phyloP scores from a whole-genome alignment of 164 flowering plant genomes.

The Macadamia integrifolia region DNA sequence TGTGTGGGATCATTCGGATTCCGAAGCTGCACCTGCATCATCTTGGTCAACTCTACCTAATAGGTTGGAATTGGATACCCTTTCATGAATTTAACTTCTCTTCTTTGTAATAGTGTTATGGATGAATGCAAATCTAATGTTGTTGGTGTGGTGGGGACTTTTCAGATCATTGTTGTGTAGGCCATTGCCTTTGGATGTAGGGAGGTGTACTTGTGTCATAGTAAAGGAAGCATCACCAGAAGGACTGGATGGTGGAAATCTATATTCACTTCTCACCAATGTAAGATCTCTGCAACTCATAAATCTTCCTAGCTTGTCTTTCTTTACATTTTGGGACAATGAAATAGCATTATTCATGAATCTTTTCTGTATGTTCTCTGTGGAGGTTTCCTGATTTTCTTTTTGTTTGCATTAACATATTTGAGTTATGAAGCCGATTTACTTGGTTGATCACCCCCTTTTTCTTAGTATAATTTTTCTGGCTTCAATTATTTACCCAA shows the following conservation, averaged over 20 bases:
- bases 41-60: constrained; percentile 91
- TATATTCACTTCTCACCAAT: constrained; percentile 76
- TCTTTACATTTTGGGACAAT: too few relatives aligned
- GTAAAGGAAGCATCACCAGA: constrained; percentile 58
- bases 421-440: too few relatives aligned
- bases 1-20: constrained; percentile 85
- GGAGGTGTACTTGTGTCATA: constrained; percentile 84
- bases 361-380: not conserved
- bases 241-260: constrained; percentile 48
- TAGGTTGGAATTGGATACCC: constrained; percentile 41
- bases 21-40: constrained; percentile 94
- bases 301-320: not conserved
- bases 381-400: not conserved
- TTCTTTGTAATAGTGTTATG: not conserved
- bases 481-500: too few relatives aligned
- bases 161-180: constrained; percentile 78
- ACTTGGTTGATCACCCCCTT: too few relatives aligned
- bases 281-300: constrained; percentile 33
- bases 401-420: too few relatives aligned
- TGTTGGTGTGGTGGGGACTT: constrained; percentile 9
- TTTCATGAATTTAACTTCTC: not conserved
- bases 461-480: too few relatives aligned
- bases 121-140: not conserved
- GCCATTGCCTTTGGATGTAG: constrained; percentile 85
- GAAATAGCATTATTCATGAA: not conserved